Evolutionary conservation across 805 yeast species (phyloP).

Genomic region (Starmera quercuum): DNA sequence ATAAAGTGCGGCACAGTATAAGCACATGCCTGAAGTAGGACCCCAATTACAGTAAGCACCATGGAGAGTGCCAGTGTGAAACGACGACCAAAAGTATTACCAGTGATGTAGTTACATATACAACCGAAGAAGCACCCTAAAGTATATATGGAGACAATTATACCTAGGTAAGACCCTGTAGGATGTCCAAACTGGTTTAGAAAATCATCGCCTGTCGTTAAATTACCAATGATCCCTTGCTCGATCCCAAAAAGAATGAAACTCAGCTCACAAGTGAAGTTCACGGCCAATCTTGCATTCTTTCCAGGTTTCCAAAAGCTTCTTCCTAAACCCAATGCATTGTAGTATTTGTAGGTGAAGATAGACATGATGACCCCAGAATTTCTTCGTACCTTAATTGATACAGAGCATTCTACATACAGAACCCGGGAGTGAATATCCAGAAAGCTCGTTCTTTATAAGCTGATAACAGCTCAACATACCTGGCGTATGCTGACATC

Average conservation of each 20-base stretch:
- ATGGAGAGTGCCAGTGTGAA: constrained; percentile 31
- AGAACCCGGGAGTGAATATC: no score
- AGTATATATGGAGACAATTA: constrained; percentile 22
- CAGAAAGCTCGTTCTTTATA: no score
- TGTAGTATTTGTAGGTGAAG: no score
- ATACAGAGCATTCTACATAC: no score
- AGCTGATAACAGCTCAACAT: no score
- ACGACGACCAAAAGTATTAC: constrained; percentile 35
- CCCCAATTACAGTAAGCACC: constrained; percentile 31
- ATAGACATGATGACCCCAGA: no score
- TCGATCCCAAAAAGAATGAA: constrained; percentile 1
- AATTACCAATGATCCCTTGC: constrained; percentile 2
- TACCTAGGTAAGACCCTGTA: constrained; percentile 12
- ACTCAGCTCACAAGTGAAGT: not conserved
- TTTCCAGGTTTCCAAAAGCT: constrained; percentile 1
- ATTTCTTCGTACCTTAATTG: no score
- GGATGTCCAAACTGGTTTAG: constrained; percentile 1
- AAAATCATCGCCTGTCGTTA: not conserved
- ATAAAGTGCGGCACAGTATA: constrained; percentile 56
- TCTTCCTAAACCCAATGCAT: no score
- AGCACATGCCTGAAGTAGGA: constrained; percentile 29
- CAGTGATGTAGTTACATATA: constrained; percentile 32
- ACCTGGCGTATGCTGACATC: no score
- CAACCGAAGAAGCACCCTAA: constrained; percentile 19
- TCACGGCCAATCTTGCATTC: not conserved